A percentile compares a stretch with the other conserved stretches of the same genome.
These are phyloP conservation scores for Coniferiporia weirii DNA, from an alignment of 1,284 basidiomycete genomes.

Conservation along the genomic window DNA sequence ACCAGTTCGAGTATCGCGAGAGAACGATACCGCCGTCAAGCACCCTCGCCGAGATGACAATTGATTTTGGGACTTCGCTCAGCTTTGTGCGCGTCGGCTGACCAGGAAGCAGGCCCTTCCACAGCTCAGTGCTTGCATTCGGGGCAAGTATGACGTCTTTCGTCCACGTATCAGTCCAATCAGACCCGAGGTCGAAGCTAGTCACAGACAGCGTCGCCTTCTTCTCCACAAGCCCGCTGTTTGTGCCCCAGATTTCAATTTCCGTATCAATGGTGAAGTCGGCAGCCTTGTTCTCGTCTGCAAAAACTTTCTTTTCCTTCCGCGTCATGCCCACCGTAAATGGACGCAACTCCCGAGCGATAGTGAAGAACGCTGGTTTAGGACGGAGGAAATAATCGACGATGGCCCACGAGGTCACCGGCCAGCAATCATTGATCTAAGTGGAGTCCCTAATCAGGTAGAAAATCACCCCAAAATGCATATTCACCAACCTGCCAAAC, in stretches of 20 bases:
- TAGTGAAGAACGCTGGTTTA: constrained; percentile 70
- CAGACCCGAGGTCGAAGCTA: constrained; percentile 62
- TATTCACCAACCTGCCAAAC: constrained; percentile 66
- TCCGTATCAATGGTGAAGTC: constrained; percentile 60
- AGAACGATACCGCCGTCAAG: constrained; percentile 55
- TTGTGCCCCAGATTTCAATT: constrained; percentile 82
- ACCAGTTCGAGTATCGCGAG: constrained; percentile 80
- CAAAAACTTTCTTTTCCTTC: constrained; percentile 58
- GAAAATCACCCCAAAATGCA: not conserved
- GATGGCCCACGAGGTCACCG: constrained; percentile 76
- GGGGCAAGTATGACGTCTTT: constrained; percentile 52
- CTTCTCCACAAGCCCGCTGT: constrained; percentile 60
- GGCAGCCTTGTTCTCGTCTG: constrained; percentile 56
- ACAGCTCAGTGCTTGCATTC: constrained; percentile 83
- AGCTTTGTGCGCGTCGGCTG: constrained; percentile 61
- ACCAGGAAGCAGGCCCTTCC: constrained; percentile 62
- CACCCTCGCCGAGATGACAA: constrained; percentile 75
- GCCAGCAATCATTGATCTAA: constrained; percentile 80
- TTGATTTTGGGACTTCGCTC: constrained; percentile 59
- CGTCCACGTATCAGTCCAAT: constrained; percentile 50
- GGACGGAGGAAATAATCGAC: constrained; percentile 73
- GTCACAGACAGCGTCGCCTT: constrained; percentile 59
- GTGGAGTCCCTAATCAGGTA: not conserved
- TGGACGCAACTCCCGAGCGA: constrained; percentile 64
- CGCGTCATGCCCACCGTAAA: constrained; percentile 79